Conservation (phyloP, 2,329 filamentous ascomycete species). For the Exophiala calicioides region DNA sequence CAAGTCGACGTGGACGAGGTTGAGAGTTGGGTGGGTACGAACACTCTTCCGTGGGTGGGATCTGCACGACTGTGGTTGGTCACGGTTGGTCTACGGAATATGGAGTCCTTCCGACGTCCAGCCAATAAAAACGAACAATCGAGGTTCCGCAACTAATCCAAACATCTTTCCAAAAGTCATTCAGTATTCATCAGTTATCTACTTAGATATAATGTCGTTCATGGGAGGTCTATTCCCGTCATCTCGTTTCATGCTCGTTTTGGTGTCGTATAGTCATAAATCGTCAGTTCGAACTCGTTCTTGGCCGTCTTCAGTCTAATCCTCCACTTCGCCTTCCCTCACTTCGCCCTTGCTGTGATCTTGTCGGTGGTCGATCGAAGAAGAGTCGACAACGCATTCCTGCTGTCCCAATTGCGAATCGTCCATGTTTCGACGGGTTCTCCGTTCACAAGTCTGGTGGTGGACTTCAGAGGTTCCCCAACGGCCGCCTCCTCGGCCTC, state of each 20-base stretch:
- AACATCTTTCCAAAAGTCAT: background rate
- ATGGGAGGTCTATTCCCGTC: background rate
- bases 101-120: too few species aligned
- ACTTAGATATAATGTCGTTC: too few species aligned
- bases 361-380: constrained; percentile 29
- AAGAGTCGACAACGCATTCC: constrained; percentile 28
- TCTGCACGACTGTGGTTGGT: background rate
- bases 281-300: constrained; percentile 7
- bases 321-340: too few species aligned
- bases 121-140: too few species aligned
- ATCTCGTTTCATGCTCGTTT: constrained; percentile 4
- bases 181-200: background rate
- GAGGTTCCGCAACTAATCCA: too few species aligned
- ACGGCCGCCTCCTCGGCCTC: constrained; percentile 36
- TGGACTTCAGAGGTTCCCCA: constrained; percentile 25
- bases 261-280: constrained; percentile 2
- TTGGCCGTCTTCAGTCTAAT: too few species aligned
- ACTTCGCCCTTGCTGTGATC: constrained; percentile 6
- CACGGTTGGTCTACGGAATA: too few species aligned
- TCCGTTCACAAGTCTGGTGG: constrained; percentile 17
- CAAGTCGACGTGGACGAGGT: constrained; percentile 1
- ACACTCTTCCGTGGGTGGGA: too few species aligned
- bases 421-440: constrained; percentile 29
- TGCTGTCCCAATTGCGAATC: constrained; percentile 32
- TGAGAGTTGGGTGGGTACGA: too few species aligned